Evolutionary conservation across 768 basidiomycete genomes (phyloP), one percentile per base, ranked within the genome.

Genomic region (Neoboletus subvelutipes): DNA sequence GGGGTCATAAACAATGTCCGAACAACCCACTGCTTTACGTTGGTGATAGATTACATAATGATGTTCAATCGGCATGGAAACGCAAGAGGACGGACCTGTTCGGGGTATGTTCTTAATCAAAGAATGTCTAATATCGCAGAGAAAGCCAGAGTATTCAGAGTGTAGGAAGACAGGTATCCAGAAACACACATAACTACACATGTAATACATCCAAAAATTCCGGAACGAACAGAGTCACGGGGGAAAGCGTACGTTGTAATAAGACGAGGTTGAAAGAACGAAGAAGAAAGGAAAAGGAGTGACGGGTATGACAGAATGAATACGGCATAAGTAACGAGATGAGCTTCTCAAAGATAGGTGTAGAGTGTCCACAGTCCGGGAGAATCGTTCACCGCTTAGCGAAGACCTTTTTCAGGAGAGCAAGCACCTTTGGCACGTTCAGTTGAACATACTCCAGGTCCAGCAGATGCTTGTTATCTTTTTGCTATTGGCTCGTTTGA

Each of bases 371-470:
- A n/a, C n/a, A n/a, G n/a, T n/a, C n/a, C n/a, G n/a, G 45, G 42
- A 51, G 40, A 40, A 43, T 50, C 46, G 62, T 65, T 87, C 76
- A 91, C 73, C 91, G 88, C 76, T 91, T 92, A 22, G 88, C 87
- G 68, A 94, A 93, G 60, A 96, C 93, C 78, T 96, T 96, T 80
- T 93, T 96, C 67, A 96, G 79, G 54, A 97, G 82, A 31, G 85
- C 89, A 36, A 97, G 79, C 48, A 97, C 93, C 75, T 98, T 98
- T 0, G 92, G 92, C 29, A 98, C 96, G 71, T 97, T 96, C 60
- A 98, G 78, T 74, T 97, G 93, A 55, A 98, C 96, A 69, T 99
- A 98, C 76, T 98, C 97, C 61, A 99, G 79, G 76, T 99, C 97
- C 60, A 99, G 76, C 34, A 95, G 78, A 67, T 95, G 93, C 67